Base-by-base conservation (phyloP, 2,329 filamentous ascomycete species). In the Colletotrichum sp. region DNA sequence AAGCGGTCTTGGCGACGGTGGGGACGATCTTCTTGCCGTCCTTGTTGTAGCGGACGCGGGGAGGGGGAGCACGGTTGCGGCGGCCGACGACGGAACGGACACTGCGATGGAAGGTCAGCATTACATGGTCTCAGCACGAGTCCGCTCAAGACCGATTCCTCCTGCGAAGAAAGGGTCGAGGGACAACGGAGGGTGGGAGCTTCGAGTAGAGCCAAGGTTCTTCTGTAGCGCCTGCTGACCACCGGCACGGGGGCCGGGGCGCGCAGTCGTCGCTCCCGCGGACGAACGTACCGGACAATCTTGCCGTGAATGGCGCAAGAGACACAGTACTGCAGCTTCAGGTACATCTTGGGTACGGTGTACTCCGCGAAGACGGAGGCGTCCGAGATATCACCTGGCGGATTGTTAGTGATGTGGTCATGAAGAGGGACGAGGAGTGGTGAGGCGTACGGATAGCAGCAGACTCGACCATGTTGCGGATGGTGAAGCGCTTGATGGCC, bases 261-360 rank as follows among this genome's bases (percentile, higher is more conserved):
- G 84, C 84, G 86, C 84, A 90, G 90, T 91, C 90, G 89, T 91
- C 89, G 89, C 89, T 89, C 89, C 87, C 84, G 80, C 85, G 85
- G 85, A 90, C 87, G 87, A 88, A 93, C 96, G 89, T 97, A 99
- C 96, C 97, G 96, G 90, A 99, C 98, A 89, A 99, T 99, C 95
- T 99, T 99, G 93, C 97, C 97, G 93, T 99, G 97, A 83, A 99
- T 99, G 86, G 97, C 97, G 91, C 97, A 99, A 90, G 96, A 99
- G 87, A 99, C 97, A 90, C 97, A 99, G 95, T 99, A 99, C 92
- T 99, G 97, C 89, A 99, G 94, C 95, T 99, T 99, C 91, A 99
- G 92, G 95, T 99, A 99, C 98, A 99, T 99, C 95, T 99, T 99
- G 90, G 97, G 97, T 86, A 99, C 96, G 84, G 96, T 96, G 93